These are phyloP conservation scores for Helianthus tuberosus DNA, from an alignment of 129 eudicot genomes.

Conservation along the genomic window DNA sequence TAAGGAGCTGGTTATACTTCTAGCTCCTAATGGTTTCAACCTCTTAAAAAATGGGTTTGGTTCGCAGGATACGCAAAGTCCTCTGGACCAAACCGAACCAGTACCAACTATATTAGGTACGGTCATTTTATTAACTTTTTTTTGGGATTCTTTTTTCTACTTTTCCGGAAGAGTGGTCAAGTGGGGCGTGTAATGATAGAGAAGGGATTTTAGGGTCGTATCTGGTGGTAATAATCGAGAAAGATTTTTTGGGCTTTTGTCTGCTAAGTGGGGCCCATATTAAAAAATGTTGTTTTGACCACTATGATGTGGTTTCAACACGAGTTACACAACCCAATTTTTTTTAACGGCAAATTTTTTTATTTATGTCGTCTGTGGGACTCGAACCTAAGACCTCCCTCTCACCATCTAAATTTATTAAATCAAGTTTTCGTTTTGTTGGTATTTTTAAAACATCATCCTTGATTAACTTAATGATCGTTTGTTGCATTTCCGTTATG, in stretches of 20 bases:
- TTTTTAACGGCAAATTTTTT: too few relatives aligned
- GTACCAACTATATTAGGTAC: background rate
- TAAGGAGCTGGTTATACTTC: too few relatives aligned
- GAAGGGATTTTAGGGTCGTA: conserved; percentile 10
- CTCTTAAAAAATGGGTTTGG: too few relatives aligned
- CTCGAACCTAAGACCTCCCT: too few relatives aligned
- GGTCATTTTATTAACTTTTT: background rate
- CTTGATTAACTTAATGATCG: too few relatives aligned
- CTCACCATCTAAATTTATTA: background rate
- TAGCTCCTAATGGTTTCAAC: too few relatives aligned
- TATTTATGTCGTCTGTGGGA: too few relatives aligned
- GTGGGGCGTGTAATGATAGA: conserved; percentile 23
- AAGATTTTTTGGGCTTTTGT: conserved; percentile 36
- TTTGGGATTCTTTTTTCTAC: background rate
- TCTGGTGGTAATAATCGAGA: conserved; percentile 25
- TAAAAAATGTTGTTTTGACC: conserved; percentile 13
- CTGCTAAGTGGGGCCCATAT: conserved; percentile 21
- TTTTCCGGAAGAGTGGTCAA: conserved; percentile 13
- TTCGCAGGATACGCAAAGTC: background rate
- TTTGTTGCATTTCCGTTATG: too few relatives aligned
- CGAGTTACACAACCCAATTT: too few relatives aligned
- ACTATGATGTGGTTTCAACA: background rate
- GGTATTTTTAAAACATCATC: too few relatives aligned
- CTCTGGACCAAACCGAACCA: background rate
- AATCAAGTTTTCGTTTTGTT: too few relatives aligned